Percentiles rank a stretch among this genome's conserved stretches.
Conservation (phyloP, 164 flowering plant genomes). For the Dillenia turbinata region DNA sequence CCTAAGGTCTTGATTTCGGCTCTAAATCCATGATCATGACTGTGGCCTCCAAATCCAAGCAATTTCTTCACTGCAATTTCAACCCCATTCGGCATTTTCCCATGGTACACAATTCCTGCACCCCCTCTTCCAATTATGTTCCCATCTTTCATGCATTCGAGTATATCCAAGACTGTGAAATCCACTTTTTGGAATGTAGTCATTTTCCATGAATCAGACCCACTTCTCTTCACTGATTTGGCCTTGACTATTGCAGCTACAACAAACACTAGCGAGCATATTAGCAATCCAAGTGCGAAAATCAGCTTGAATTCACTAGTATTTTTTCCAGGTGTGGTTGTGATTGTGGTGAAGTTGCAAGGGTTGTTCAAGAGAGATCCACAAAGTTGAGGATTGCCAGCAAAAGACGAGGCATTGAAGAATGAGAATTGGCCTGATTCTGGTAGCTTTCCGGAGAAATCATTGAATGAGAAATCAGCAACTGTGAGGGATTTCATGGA, state of each 20-base stretch:
- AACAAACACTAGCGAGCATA: constrained; percentile 67
- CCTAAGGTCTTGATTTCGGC: constrained; percentile 89
- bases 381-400: constrained; percentile 81
- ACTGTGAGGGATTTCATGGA: constrained; percentile 77
- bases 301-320: constrained; percentile 58
- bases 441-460: constrained; percentile 75
- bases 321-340: constrained; percentile 22
- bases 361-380: constrained; percentile 67
- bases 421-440: constrained; percentile 75
- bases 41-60: constrained; percentile 42
- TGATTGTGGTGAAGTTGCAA: constrained; percentile 48
- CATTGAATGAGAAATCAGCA: constrained; percentile 94
- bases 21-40: constrained; percentile 72
- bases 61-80: constrained; percentile 82
- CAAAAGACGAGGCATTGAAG: constrained; percentile 80
- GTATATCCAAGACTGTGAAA: constrained; percentile 54
- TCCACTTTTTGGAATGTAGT: constrained; percentile 74
- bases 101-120: constrained; percentile 84
- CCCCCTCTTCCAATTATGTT: constrained; percentile 90
- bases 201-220: constrained; percentile 63
- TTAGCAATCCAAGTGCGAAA: constrained; percentile 62
- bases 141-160: constrained; percentile 78
- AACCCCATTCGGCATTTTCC: constrained; percentile 65
- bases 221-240: constrained; percentile 35
- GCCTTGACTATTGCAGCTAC: constrained; percentile 66